Evolutionary conservation across 2,329 filamentous ascomycete genomes (phyloP).

Genomic region (Cordyceps pruinosa): DNA sequence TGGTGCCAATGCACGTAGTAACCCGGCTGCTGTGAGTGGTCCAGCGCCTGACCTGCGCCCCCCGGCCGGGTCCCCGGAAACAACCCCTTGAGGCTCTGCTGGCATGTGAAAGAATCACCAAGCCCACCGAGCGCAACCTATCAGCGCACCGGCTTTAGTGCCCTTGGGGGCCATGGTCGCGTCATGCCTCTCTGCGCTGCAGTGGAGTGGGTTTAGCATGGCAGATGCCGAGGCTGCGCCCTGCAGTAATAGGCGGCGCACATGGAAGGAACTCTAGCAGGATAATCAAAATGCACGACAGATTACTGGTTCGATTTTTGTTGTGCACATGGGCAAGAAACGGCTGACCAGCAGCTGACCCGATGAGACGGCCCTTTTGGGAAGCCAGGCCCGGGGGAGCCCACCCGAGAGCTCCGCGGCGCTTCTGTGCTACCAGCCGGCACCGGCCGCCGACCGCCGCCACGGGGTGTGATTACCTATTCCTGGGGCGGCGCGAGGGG

Average conservation of each 20-base stretch:
- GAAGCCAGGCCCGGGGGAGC: slow-evolving; percentile 2
- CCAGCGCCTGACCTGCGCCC: not conserved
- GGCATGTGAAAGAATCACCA: not conserved
- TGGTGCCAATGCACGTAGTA: not conserved
- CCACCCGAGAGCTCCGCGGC: not conserved
- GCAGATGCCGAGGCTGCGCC: not conserved
- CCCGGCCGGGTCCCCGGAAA: not conserved
- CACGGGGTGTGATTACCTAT: not conserved
- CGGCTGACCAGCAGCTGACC: not conserved
- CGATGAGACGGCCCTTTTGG: not conserved
- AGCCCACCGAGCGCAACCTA: not conserved
- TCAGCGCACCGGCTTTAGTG: too few species aligned
- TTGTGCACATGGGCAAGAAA: too few species aligned
- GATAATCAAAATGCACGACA: too few species aligned
- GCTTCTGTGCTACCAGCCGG: not conserved
- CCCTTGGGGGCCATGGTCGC: not conserved
- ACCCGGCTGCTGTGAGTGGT: slow-evolving; percentile 4
- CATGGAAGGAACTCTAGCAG: not conserved
- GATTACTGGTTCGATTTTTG: not conserved
- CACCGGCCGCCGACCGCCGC: not conserved
- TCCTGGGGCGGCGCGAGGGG: not conserved
- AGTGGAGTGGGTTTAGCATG: not conserved
- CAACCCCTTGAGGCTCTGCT: not conserved
- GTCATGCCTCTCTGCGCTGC: not conserved
- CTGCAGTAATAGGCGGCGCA: not conserved